Conservation (phyloP, 495 filamentous ascomycete species). For the Bryoglossum gracile region DNA sequence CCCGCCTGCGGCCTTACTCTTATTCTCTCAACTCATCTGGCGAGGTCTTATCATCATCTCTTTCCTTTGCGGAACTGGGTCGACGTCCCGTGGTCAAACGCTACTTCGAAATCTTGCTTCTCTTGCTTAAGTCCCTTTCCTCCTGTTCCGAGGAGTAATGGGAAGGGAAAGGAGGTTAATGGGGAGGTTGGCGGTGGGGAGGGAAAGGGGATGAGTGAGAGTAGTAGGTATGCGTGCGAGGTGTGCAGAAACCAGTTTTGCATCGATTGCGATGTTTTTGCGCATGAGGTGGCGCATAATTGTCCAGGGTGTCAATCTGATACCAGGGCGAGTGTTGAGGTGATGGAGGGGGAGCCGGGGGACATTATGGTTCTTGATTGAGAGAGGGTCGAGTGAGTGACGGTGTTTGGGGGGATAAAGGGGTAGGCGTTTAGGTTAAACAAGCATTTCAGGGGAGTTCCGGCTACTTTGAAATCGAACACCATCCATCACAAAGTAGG, state of each 20-base stretch:
- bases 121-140: slow-evolving; percentile 50
- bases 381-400: no score
- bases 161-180: neutral
- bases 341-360: no score
- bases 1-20: slow-evolving; percentile 88
- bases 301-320: slow-evolving; percentile 88
- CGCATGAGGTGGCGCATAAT: slow-evolving; percentile 89
- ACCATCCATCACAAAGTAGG: no score
- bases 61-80: slow-evolving; percentile 89
- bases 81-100: slow-evolving; percentile 77
- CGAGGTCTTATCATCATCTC: slow-evolving; percentile 90
- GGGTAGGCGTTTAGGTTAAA: no score
- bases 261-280: slow-evolving; percentile 94
- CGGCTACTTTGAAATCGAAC: no score
- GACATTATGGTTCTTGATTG: no score
- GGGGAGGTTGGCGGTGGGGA: slow-evolving; percentile 9
- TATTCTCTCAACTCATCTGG: slow-evolving; percentile 91
- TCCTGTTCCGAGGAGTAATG: slow-evolving; percentile 33
- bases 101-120: slow-evolving; percentile 45
- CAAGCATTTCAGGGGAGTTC: no score
- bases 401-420: no score
- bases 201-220: slow-evolving; percentile 68
- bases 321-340: no score
- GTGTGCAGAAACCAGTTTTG: slow-evolving; percentile 86
- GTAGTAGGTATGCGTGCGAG: slow-evolving; percentile 79